These are phyloP conservation scores for Elsinoe fawcettii DNA, from an alignment of 2,329 filamentous ascomycete species.

Conservation along the genomic window DNA sequence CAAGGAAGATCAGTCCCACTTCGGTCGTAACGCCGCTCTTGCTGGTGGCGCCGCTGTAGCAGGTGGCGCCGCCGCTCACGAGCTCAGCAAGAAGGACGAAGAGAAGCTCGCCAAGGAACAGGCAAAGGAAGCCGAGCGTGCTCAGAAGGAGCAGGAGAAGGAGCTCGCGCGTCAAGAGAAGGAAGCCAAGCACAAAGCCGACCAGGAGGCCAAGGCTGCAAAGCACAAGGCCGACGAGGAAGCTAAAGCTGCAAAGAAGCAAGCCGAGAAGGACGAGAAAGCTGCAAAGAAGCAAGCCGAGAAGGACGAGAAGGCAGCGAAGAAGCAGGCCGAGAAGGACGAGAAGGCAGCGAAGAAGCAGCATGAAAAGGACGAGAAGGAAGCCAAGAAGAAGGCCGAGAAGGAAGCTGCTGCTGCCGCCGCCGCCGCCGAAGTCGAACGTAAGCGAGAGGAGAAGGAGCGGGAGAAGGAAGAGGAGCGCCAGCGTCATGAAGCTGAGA, in stretches of 20 bases:
- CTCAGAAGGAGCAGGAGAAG: constrained; percentile 25
- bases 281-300: constrained; percentile 21
- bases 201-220: constrained; percentile 19
- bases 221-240: constrained; percentile 28
- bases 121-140: constrained; percentile 21
- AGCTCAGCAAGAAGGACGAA: constrained; percentile 21
- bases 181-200: constrained; percentile 26
- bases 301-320: constrained; percentile 27
- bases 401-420: constrained; percentile 22
- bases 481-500: constrained; percentile 29
- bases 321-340: constrained; percentile 17
- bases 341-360: constrained; percentile 16
- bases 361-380: constrained; percentile 19
- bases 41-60: constrained; percentile 24
- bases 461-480: constrained; percentile 27
- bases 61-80: constrained; percentile 18
- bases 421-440: constrained; percentile 26
- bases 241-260: constrained; percentile 18
- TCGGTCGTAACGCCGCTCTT: constrained; percentile 25
- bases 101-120: constrained; percentile 24
- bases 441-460: constrained; percentile 16
- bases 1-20: constrained; percentile 18
- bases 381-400: constrained; percentile 13
- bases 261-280: constrained; percentile 16
- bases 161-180: constrained; percentile 21